Evolutionary conservation across 2,329 filamentous ascomycete species (phyloP).

Genomic region (Teratosphaeria viscida): DNA sequence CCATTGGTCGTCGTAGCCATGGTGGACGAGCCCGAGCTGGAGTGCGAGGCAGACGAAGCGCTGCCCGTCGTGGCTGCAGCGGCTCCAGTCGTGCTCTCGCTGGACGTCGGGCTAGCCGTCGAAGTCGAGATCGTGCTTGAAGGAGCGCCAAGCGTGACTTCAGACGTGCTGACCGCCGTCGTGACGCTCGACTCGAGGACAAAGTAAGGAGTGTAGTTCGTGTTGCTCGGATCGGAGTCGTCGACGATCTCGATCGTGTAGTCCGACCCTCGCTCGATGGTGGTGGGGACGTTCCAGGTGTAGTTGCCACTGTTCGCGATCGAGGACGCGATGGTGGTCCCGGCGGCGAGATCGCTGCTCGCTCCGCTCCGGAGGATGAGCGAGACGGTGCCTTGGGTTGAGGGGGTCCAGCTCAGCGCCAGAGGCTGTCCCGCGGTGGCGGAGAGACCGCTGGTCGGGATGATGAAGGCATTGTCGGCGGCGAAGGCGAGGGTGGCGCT

Average conservation of each 20-base stretch:
- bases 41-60: background rate
- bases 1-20: background rate
- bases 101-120: constrained; percentile 16
- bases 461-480: constrained; percentile 39
- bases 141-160: constrained; percentile 24
- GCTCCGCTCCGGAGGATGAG: constrained; percentile 36
- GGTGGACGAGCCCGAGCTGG: background rate
- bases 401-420: constrained; percentile 40
- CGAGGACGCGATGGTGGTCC: constrained; percentile 22
- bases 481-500: constrained; percentile 34
- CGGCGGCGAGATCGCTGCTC: constrained; percentile 27
- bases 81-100: constrained; percentile 14
- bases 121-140: constrained; percentile 13
- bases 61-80: background rate
- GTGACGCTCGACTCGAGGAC: constrained; percentile 37
- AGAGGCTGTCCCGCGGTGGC: constrained; percentile 38
- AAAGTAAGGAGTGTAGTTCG: constrained; percentile 46
- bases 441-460: constrained; percentile 31
- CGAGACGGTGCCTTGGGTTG: constrained; percentile 40
- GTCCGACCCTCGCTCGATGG: constrained; percentile 33
- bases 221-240: constrained; percentile 32
- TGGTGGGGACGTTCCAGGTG: constrained; percentile 36
- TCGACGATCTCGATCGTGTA: constrained; percentile 46
- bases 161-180: constrained; percentile 19
- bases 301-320: constrained; percentile 41